Evolutionary conservation across 306 rosid species (phyloP).

Genomic region (Sphenostylis stenocarpa): DNA sequence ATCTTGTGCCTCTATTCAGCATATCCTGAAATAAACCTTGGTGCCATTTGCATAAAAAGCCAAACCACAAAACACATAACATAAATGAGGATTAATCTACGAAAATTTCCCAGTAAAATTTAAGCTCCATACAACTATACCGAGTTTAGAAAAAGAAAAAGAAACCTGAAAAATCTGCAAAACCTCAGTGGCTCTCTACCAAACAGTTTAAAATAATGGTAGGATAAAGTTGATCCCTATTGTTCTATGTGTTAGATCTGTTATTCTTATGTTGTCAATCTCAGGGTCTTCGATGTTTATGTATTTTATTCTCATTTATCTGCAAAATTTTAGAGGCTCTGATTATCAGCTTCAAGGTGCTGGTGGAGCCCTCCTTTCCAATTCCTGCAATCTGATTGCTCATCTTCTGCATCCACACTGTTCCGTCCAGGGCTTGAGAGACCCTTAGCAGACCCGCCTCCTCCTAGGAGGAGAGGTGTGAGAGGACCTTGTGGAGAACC

Average conservation of each 20-base stretch:
- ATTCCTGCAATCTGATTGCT: conserved; percentile 75
- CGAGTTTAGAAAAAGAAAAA: background rate
- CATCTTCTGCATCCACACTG: conserved; percentile 70
- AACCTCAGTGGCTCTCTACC: conserved; percentile 33
- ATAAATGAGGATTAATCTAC: background rate
- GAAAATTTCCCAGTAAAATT: conserved; percentile 7
- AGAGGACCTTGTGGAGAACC: conserved; percentile 79
- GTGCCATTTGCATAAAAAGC: conserved; percentile 23
- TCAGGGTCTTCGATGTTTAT: conserved; percentile 41
- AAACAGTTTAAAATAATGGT: conserved; percentile 32
- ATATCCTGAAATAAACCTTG: background rate
- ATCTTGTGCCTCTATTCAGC: background rate
- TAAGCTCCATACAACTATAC: conserved; percentile 34
- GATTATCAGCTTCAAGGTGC: conserved; percentile 42
- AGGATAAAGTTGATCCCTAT: conserved; percentile 31
- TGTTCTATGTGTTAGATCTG: conserved; percentile 35
- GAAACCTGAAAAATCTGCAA: conserved; percentile 20
- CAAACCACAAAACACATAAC: conserved; percentile 21
- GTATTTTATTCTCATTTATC: conserved; percentile 29
- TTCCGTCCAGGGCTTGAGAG: conserved; percentile 53
- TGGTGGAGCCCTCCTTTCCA: conserved; percentile 57
- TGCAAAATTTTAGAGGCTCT: conserved; percentile 44
- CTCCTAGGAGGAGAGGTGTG: conserved; percentile 38
- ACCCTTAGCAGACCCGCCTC: conserved; percentile 54
- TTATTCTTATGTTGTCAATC: conserved; percentile 32